These are phyloP conservation scores for Datura wrightii DNA, from an alignment of 257 asterid species.

Conservation along the genomic window DNA sequence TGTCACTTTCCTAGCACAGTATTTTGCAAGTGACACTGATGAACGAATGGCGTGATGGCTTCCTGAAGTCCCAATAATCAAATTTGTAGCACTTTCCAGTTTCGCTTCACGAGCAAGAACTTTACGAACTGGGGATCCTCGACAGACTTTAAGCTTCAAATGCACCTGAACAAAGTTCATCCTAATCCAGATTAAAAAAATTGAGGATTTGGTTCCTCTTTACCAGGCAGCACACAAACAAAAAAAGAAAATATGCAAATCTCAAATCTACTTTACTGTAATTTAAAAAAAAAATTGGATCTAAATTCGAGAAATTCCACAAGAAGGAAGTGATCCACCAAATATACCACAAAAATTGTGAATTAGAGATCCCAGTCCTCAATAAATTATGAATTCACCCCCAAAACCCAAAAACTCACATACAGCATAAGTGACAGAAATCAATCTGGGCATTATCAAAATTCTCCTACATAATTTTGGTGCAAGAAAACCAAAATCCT, in stretches of 20 bases:
- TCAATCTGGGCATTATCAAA: not conserved
- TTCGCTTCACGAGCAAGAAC: slow-evolving; percentile 66
- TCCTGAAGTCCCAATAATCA: slow-evolving; percentile 72
- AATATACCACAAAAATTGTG: not conserved
- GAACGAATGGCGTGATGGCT: slow-evolving; percentile 61
- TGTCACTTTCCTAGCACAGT: slow-evolving; percentile 69
- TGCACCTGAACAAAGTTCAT: slow-evolving; percentile 61
- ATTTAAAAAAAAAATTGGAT: not conserved
- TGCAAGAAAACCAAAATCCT: not conserved
- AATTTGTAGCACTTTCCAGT: slow-evolving; percentile 62
- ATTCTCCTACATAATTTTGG: not conserved
- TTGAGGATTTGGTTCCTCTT: not conserved
- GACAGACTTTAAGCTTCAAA: slow-evolving; percentile 83
- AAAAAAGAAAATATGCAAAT: not conserved
- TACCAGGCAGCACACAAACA: slow-evolving; percentile 18
- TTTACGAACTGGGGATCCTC: slow-evolving; percentile 75
- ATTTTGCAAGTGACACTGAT: slow-evolving; percentile 74
- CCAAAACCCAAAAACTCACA: not conserved
- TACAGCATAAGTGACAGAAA: not conserved
- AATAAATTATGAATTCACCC: not conserved
- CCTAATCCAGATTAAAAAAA: not conserved
- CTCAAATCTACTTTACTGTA: not conserved
- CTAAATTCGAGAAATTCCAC: not conserved
- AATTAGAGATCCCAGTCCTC: not conserved
- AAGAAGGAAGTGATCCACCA: slow-evolving; percentile 1